Evolutionary conservation across 352 stramenopile genomes (phyloP), one percentile per base, ranked within the genome.

Genomic region (Thraustotheca clavata): DNA sequence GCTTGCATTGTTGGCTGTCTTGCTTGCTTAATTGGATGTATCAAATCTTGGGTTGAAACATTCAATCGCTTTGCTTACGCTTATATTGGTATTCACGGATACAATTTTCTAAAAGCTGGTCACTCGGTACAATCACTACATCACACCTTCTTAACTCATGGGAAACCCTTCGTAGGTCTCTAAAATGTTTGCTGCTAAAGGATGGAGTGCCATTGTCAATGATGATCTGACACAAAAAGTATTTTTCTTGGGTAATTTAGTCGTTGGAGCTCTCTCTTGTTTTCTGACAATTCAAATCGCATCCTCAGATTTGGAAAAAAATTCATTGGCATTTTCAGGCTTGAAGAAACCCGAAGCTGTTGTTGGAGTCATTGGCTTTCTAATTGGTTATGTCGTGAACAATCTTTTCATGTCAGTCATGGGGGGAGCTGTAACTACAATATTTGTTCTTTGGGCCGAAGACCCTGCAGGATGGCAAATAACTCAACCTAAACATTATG

Each of bases 41-140:
- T 96, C 52, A 79, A 96, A 74, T 77, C 74, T 52, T 83, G 78
- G 70, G 78, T 96, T 50, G 83, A 96, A 73, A 94, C 86, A 62
- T 95, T 96, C 71, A 96, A 96, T 74, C 78, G 81, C 40, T 95
- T 88, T 48, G 94, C 87, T 16, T 96, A 86, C 72, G 71, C 80
- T 46, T 96, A 94, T 73, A 81, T 96, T 8, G 87, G 86, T 9
- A 84, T 80, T 68, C 94, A 96, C 60, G 85, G 82, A 49, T 94
- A 92, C 72, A 85, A 73, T 55, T 96, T 95, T 69, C 67, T 92
- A 38, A 85, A 73, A 1, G 79, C 83, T 9, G 89, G 87, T 49
- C 73, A 70, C 9, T 72, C 83, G 62, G 76, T 80, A 41, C 3
- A 16, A 3, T 2, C 3, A 11, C 2, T 27, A 52, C 8, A 27